Evolutionary conservation across 495 filamentous ascomycete species (phyloP), one percentile per base, ranked within the genome.

Genomic region (Xylaria curta): DNA sequence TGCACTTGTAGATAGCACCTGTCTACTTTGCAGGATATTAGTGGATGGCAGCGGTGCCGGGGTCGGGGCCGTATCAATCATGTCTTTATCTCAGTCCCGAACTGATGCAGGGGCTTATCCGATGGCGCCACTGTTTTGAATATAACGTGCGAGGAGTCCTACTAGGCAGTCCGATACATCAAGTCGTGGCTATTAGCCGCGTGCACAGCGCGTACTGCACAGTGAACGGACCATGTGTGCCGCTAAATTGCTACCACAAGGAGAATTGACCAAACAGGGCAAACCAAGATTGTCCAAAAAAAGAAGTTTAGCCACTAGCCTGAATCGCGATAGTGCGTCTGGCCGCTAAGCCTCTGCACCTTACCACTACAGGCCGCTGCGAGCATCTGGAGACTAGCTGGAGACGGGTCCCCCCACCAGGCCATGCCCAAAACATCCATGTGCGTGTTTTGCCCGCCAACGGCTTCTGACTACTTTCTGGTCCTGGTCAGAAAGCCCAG

Each of bases 241-340:
- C n/a, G 59, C 59, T 63, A 46, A 59, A 33, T 59, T 60, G 53
- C 53, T 56, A 4, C 8, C 53, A 56, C 53, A 31, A 56, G 38
- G 61, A 31, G 24, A 24, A 46, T 64, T 64, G 61, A 47, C 61
- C 38, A 46, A 47, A 64, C 38, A 64, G 61, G 61, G 61, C 42
- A 47, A n/a, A 62, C 28, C n/a, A 38, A 66, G 63, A 66, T 26
- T 51, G 63, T 66, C 63, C 63, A 66, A 66, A 66, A 66, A 66
- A 66, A 66, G 63, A 66, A 53, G 63, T 66, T 51, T 66, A 53
- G 63, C 63, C 63, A 66, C 63, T 51, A 66, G 44, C 63, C 44
- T 64, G 42, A 64, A 64, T 31, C 24, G 21, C 21, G 38, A 21
- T 33, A 46, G 38, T 28, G 42, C 33, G 38, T 8, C 42, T 42